Base-by-base conservation (phyloP, 257 asterid species). In the Asclepias syriaca region DNA sequence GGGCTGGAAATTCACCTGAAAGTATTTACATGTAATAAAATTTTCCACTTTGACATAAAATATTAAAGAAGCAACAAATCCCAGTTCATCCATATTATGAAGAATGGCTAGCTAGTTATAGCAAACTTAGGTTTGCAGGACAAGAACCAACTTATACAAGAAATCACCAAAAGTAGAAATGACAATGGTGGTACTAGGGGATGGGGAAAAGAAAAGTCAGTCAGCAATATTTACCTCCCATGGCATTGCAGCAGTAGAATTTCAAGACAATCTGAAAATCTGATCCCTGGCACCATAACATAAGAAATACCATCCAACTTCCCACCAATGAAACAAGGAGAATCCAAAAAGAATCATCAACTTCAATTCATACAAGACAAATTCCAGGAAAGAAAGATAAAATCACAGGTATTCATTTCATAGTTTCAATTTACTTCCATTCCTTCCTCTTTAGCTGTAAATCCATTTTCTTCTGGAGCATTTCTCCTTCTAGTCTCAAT, bases 391-490 rank as follows among this genome's bases (percentile, higher is more conserved):
- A 43, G 10, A 43, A 43, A 43, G 10, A 43, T 53, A 1, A 4
- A 34, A 45, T 66, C 70, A 49, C 11, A 51, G 51, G 60, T 70
- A 63, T 65, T 73, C 61, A 51, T 63, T 61, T 34, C 5, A 13
- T 39, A 34, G 39, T 66, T 50, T 5, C 56, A 63, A 57, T 79
- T 54, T 11, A 71, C 34, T 43, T 51, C 48, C 12, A 34, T 16
- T 6, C 11, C 37, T 66, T 58, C 56, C 13, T 67, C 54, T 5
- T 71, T 75, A 0, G 88, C 85, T 85, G 75, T 64, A 74, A 77
- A 40, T 84, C 78, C 87, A 79, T 78, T 65, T 91, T 87, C 80
- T 85, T 70, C 75, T 39, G 69, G 72, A 82, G 40, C 80, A 46
- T 75, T 71, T 85, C 84, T 73, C 84, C 75, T 27, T 70, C 73